These are phyloP conservation scores for Cryptosporidium parvum DNA, from an alignment of 169 alveolate species.

Conservation along the genomic window DNA sequence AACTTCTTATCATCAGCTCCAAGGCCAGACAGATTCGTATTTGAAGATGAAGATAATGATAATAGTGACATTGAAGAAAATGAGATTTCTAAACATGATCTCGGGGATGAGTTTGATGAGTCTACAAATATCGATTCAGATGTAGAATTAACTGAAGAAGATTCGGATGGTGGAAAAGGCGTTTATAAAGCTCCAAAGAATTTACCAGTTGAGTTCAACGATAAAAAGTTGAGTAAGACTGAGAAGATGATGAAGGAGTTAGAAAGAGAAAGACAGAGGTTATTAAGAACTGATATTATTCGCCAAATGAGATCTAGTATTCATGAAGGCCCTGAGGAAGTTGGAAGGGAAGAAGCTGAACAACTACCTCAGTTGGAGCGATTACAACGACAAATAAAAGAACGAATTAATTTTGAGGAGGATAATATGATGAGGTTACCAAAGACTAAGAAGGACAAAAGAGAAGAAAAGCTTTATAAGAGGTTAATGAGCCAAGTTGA, in stretches of 20 bases:
- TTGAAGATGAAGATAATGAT: slow-evolving; percentile 73
- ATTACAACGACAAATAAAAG: slow-evolving; percentile 49
- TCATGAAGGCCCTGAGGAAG: slow-evolving; percentile 51
- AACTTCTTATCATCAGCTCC: slow-evolving; percentile 42
- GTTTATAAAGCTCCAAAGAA: slow-evolving; percentile 77
- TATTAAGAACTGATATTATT: slow-evolving; percentile 59
- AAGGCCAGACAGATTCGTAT: slow-evolving; percentile 57
- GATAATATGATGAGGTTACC: slow-evolving; percentile 66
- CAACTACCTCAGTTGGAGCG: slow-evolving; percentile 65
- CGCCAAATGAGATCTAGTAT: slow-evolving; percentile 74
- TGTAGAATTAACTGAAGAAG: slow-evolving; percentile 75
- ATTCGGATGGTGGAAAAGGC: slow-evolving; percentile 46
- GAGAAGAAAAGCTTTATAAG: slow-evolving; percentile 62
- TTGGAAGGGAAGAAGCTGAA: slow-evolving; percentile 38
- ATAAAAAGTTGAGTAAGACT: slow-evolving; percentile 78
- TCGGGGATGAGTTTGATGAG: slow-evolving; percentile 54
- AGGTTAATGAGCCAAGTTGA: slow-evolving; percentile 38
- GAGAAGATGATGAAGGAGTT: slow-evolving; percentile 77
- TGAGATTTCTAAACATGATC: slow-evolving; percentile 25
- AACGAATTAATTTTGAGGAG: slow-evolving; percentile 49
- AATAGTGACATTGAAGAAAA: slow-evolving; percentile 21
- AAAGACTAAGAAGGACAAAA: slow-evolving; percentile 68
- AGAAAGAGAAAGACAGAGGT: slow-evolving; percentile 54
- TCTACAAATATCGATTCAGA: slow-evolving; percentile 78
- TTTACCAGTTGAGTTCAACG: slow-evolving; percentile 79